Evolutionary conservation across 208 protist species (phyloP), one percentile per base, ranked within the genome.

Genomic region (Vickermania spadyakhi): DNA sequence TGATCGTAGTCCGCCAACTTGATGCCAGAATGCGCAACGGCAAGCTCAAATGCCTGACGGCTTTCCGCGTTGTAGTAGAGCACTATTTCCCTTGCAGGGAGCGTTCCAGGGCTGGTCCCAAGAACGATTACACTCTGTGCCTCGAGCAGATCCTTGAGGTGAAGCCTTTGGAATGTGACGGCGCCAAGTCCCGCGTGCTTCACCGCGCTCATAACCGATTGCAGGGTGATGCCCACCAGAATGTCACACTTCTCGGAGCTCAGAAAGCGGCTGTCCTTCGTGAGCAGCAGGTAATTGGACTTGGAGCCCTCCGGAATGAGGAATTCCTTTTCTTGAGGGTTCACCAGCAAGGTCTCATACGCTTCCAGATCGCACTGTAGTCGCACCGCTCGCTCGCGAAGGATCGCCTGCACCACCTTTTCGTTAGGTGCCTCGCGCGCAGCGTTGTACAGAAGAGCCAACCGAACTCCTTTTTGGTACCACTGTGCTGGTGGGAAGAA

Each of bases 261-360:
- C 56, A 74, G 70, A 31, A 87, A 56, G 41, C 58, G 41, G 27
- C 68, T 69, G 18, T 85, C 71, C 1, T 45, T 23, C 27, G 61
- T 75, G 41, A 83, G 52, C 22, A 93, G 31, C 28, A 93, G 59
- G 62, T 86, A 93, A 64, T 91, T 94, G 4, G 86, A 91, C 36
- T 83, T 82, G 23, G 86, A 89, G 0, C 86, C 83, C 63, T 94
- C 86, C 14, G 86, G 80, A 1, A 94, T 73, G 13, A 89, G 69
- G 61, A 68, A 94, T 18, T 70, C 45, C 49, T 77, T 65, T 13
- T 50, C 63, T 18, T 54, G 57, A 53, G 68, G 70, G 60, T 77
- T 69, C 41, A 91, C 81, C 0, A 94, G 72, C 2, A 94, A 61
- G 25, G 77, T 74, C 58, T 94, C 86, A 29, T 75, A 94, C 25